Evolutionary conservation across 805 yeast genomes (phyloP).

Genomic region (Candida chauliodis): DNA sequence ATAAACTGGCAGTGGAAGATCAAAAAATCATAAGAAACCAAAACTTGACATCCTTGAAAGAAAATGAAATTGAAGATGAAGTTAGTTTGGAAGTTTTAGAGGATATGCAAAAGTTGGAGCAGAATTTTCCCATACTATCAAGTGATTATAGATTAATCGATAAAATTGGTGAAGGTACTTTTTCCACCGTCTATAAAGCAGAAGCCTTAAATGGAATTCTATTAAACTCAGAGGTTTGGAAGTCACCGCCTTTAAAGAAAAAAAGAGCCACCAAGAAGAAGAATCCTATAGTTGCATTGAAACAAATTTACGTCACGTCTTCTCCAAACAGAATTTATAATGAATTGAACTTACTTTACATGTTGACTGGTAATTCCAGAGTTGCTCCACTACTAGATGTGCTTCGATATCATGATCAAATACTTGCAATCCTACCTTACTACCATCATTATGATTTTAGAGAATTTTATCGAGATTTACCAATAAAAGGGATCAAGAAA

Average conservation of each 20-base stretch:
- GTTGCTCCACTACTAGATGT: constrained; percentile 93
- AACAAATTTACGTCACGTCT: constrained; percentile 90
- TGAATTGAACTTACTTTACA: constrained; percentile 76
- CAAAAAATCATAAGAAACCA: constrained; percentile 5
- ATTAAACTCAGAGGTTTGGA: constrained; percentile 40
- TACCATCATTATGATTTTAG: constrained; percentile 89
- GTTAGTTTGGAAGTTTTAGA: constrained; percentile 51
- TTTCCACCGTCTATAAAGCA: constrained; percentile 60
- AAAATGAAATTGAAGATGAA: constrained; percentile 29
- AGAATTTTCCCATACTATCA: constrained; percentile 51
- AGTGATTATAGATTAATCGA: constrained; percentile 48
- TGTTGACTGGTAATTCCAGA: constrained; percentile 60
- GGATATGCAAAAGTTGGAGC: constrained; percentile 54
- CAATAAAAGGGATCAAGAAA: constrained; percentile 71
- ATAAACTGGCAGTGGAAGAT: constrained; percentile 2
- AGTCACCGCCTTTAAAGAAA: constrained; percentile 40
- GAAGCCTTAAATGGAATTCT: constrained; percentile 46
- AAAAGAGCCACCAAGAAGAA: constrained; percentile 20
- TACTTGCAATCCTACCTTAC: constrained; percentile 87
- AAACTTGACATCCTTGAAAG: constrained; percentile 1
- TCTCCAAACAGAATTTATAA: constrained; percentile 89
- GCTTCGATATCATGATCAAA: constrained; percentile 83
- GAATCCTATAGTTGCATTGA: constrained; percentile 72
- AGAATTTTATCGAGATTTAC: constrained; percentile 76
- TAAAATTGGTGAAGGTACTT: constrained; percentile 67